A percentile compares a stretch with the other conserved stretches of the same genome.
Evolutionary conservation across 192 early-diverging fungal genomes (phyloP).

Genomic region (Coemansia sp.): DNA sequence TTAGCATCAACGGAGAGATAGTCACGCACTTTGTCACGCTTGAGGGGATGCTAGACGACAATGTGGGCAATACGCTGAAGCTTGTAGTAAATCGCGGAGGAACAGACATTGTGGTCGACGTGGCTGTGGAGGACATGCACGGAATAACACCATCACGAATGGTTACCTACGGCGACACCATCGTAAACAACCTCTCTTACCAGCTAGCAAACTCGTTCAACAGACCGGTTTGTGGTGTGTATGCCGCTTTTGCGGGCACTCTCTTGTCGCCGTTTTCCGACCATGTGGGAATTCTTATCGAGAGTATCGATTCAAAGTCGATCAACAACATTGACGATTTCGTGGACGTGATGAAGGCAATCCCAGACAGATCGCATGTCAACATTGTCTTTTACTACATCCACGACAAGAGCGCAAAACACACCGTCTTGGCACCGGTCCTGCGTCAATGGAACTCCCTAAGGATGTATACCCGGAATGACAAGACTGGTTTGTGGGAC

Average conservation of each 20-base stretch:
- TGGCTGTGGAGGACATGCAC: constrained; percentile 70
- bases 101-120: constrained; percentile 45
- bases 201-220: constrained; percentile 74
- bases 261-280: constrained; percentile 8
- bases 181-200: constrained; percentile 73
- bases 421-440: constrained; percentile 10
- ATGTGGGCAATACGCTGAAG: constrained; percentile 55
- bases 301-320: constrained; percentile 65
- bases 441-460: constrained; percentile 29
- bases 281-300: constrained; percentile 49
- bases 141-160: constrained; percentile 79
- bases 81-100: constrained; percentile 64
- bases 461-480: constrained; percentile 41
- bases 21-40: constrained; percentile 73
- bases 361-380: constrained; percentile 56
- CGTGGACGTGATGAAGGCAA: constrained; percentile 60
- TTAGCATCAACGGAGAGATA: constrained; percentile 62
- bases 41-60: constrained; percentile 63
- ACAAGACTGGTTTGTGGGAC: constrained; percentile 48
- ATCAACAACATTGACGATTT: constrained; percentile 68
- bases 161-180: constrained; percentile 83
- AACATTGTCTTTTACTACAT: constrained; percentile 27
- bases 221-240: constrained; percentile 75
- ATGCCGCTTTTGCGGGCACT: constrained; percentile 60
- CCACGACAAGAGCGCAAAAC: constrained; percentile 23